Percentiles rank a stretch among this genome's conserved stretches.
Conservation (phyloP, 169 alveolate genomes). For the Cystoisospora suis region DNA sequence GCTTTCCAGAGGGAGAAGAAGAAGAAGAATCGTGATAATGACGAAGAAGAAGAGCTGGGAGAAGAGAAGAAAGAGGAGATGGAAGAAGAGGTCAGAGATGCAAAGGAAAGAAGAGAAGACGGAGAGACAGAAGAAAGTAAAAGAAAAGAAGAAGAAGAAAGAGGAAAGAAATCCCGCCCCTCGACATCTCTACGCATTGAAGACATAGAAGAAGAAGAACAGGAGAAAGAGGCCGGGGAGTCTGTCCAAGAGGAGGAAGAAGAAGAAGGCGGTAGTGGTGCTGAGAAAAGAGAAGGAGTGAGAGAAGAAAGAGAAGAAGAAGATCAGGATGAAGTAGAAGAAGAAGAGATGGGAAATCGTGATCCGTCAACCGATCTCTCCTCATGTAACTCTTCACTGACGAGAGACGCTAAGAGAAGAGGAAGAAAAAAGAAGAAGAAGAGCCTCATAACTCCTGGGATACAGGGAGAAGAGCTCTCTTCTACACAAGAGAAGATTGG, state of each 20-base stretch:
- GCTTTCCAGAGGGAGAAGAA: no score
- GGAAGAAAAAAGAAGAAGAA: background rate
- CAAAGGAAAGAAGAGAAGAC: no score
- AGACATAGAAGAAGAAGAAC: background rate
- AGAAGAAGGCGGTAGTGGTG: background rate
- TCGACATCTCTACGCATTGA: no score
- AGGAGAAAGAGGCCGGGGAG: background rate
- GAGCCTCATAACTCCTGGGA: background rate
- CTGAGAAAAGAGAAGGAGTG: background rate
- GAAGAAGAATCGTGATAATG: no score
- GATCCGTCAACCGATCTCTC: background rate
- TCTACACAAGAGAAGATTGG: background rate
- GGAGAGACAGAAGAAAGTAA: background rate
- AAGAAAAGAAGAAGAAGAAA: background rate
- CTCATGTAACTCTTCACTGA: no score
- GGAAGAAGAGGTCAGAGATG: no score
- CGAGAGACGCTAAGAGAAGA: background rate
- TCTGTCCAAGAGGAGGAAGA: background rate
- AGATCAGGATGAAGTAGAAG: background rate
- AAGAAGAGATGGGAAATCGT: background rate
- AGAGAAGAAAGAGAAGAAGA: background rate
- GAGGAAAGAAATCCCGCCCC: background rate
- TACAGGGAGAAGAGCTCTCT: background rate
- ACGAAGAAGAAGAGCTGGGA: no score
- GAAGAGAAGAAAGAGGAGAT: no score